These are phyloP conservation scores for Aspergillus udagawae DNA, from an alignment of 2,329 filamentous ascomycete species.

Conservation along the genomic window DNA sequence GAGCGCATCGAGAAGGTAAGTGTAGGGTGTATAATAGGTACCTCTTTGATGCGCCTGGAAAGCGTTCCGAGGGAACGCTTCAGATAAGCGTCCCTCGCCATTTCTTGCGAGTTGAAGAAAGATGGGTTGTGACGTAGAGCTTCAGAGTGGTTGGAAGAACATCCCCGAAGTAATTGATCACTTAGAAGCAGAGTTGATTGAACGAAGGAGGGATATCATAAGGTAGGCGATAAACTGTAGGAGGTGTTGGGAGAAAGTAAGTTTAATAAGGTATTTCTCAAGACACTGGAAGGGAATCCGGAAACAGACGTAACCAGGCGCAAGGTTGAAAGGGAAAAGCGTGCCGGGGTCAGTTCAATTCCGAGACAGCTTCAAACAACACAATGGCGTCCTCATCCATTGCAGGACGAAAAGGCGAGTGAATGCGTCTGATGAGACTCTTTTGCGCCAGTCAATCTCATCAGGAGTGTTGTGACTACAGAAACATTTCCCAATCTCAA, in stretches of 20 bases:
- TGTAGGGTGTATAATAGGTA: constrained; percentile 15
- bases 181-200: background rate
- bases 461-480: background rate
- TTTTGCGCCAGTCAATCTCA: background rate
- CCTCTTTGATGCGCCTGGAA: constrained; percentile 38
- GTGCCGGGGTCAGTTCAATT: background rate
- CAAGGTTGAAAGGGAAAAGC: background rate
- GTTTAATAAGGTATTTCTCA: constrained; percentile 2
- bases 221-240: background rate
- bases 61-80: constrained; percentile 43
- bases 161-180: background rate
- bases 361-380: constrained; percentile 1
- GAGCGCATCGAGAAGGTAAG: constrained; percentile 1
- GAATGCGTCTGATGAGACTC: background rate
- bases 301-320: background rate
- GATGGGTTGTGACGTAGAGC: constrained; percentile 5
- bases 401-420: background rate
- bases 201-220: background rate
- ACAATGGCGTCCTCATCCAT: background rate
- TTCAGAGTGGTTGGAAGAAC: constrained; percentile 1
- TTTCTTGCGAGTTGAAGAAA: constrained; percentile 17
- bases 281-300: constrained; percentile 1
- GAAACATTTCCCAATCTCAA: background rate
- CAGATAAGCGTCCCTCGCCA: constrained; percentile 40
- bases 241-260: background rate